A percentile compares a stretch with the other conserved stretches of the same genome.
Evolutionary conservation across 1,284 basidiomycete genomes (phyloP).

Genomic region (Exobasidium rhododendri): DNA sequence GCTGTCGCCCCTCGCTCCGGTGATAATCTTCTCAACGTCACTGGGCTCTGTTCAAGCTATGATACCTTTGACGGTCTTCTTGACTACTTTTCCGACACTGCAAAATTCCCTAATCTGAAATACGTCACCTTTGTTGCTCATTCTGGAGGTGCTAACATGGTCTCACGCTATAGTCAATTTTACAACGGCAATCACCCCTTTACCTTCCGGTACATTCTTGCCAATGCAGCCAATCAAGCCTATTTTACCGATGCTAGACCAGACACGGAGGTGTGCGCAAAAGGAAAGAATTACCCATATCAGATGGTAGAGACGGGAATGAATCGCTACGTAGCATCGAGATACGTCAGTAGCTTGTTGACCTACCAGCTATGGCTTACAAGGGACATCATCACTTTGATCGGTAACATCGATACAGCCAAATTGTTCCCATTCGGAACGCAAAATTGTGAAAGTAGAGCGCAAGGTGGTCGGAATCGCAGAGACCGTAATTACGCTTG

Average conservation of each 20-base stretch:
- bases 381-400: background rate
- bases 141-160: conserved; percentile 27
- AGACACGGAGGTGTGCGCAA: background rate
- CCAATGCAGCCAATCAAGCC: conserved; percentile 9
- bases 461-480: conserved; percentile 4
- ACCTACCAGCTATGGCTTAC: background rate
- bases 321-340: background rate
- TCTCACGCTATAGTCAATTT: conserved; percentile 30
- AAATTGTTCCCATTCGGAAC: background rate
- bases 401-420: conserved; percentile 2
- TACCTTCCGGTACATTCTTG: background rate
- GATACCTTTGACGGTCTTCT: background rate
- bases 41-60: background rate
- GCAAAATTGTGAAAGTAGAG: background rate
- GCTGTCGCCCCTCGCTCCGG: background rate
- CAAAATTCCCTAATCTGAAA: conserved; percentile 11
- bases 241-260: conserved; percentile 7
- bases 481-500: conserved; percentile 7
- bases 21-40: background rate
- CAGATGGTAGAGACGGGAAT: background rate
- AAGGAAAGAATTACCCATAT: background rate
- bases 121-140: conserved; percentile 28
- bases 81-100: background rate
- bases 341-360: background rate
- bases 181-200: background rate